phyloP scores from a whole-genome alignment of 768 basidiomycete species.

The Tricholoma furcatifolium region DNA sequence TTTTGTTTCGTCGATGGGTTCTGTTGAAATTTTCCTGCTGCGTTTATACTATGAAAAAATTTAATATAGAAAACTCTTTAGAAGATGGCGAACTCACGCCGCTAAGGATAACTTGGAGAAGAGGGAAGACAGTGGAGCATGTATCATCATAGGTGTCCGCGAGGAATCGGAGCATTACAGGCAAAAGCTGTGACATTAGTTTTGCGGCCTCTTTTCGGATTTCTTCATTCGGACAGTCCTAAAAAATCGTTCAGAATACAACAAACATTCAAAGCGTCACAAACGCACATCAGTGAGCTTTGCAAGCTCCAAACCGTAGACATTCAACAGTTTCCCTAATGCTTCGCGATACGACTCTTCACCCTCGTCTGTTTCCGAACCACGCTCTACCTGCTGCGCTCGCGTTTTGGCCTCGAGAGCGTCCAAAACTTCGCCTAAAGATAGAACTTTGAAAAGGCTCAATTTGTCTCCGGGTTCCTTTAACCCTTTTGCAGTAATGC shows the following conservation, averaged over 20 bases:
- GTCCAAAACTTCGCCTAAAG: slow-evolving; percentile 78
- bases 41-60: slow-evolving; percentile 70
- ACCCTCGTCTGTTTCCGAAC: slow-evolving; percentile 77
- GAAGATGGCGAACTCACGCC: slow-evolving; percentile 49
- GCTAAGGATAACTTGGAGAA: slow-evolving; percentile 72
- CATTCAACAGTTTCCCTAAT: slow-evolving; percentile 80
- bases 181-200: slow-evolving; percentile 67
- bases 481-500: slow-evolving; percentile 89
- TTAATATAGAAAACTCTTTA: neutral
- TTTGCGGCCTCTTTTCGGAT: slow-evolving; percentile 62
- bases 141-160: slow-evolving; percentile 91
- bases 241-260: slow-evolving; percentile 1
- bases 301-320: slow-evolving; percentile 76
- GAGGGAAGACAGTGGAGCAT: slow-evolving; percentile 77
- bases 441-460: slow-evolving; percentile 85
- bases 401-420: slow-evolving; percentile 79
- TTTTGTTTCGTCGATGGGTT: slow-evolving; percentile 62
- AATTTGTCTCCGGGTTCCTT: slow-evolving; percentile 91
- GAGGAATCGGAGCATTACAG: slow-evolving; percentile 84
- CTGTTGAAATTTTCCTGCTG: slow-evolving; percentile 55
- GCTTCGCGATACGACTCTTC: slow-evolving; percentile 89
- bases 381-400: slow-evolving; percentile 60
- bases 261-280: slow-evolving; percentile 20
- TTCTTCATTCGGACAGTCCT: slow-evolving; percentile 63
- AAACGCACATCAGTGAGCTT: slow-evolving; percentile 77